phyloP scores from a whole-genome alignment of 1,139 yeast species.

The Dujonia santamariae region DNA sequence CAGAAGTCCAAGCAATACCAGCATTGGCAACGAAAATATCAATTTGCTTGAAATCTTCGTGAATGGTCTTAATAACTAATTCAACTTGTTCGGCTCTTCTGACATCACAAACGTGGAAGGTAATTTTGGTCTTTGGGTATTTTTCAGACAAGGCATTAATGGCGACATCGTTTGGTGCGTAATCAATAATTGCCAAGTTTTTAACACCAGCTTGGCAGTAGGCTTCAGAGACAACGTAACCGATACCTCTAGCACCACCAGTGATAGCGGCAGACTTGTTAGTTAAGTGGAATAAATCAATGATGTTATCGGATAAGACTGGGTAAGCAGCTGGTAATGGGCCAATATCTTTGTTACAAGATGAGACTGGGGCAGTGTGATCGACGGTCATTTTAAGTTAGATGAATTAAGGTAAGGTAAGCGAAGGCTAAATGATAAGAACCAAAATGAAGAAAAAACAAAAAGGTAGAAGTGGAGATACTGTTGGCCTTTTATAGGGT shows the following conservation, averaged over 20 bases:
- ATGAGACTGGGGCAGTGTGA: slow-evolving; percentile 1
- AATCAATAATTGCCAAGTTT: slow-evolving; percentile 44
- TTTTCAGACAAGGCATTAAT: slow-evolving; percentile 24
- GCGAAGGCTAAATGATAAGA: neutral
- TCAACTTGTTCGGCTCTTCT: slow-evolving; percentile 37
- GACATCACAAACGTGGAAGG: slow-evolving; percentile 39
- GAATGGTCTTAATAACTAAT: slow-evolving; percentile 28
- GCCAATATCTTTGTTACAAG: slow-evolving; percentile 33
- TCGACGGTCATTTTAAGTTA: slow-evolving; percentile 7
- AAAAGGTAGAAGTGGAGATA: neutral
- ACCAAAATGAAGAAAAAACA: neutral
- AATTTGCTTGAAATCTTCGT: slow-evolving; percentile 34
- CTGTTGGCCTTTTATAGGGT: neutral
- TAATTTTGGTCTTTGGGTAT: slow-evolving; percentile 31
- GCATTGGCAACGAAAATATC: slow-evolving; percentile 56
- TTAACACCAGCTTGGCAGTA: slow-evolving; percentile 44
- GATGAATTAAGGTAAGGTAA: neutral
- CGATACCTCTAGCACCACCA: slow-evolving; percentile 14
- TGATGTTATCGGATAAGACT: slow-evolving; percentile 26
- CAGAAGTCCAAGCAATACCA: slow-evolving; percentile 47
- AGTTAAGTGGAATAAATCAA: slow-evolving; percentile 31
- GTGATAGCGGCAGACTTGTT: slow-evolving; percentile 12
- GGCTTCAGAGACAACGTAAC: slow-evolving; percentile 18
- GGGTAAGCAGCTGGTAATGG: slow-evolving; percentile 41
- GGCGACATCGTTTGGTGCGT: slow-evolving; percentile 30